A percentile compares a stretch with the other conserved stretches of the same genome.
phyloP scores from a whole-genome alignment of 208 protist genomes.

The Kentomonas sorsogonicus region DNA sequence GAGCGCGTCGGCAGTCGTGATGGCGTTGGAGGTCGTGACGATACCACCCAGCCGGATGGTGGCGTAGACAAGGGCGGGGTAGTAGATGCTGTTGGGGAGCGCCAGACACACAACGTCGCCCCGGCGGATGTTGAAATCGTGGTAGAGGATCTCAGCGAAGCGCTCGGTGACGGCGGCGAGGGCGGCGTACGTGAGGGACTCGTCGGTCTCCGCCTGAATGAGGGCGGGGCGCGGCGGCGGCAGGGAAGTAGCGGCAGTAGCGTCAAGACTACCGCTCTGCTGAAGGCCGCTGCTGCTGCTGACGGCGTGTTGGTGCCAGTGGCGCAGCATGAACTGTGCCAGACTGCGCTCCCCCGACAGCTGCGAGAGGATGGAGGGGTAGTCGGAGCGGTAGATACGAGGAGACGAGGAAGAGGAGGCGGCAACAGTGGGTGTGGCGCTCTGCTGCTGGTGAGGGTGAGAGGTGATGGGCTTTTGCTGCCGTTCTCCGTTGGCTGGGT shows the following conservation, averaged over 20 bases:
- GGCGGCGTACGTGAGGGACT: conserved; percentile 24
- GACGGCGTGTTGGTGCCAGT: conserved; percentile 14
- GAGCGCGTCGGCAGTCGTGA: conserved; percentile 22
- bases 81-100: conserved; percentile 31
- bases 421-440: not conserved
- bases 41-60: conserved; percentile 24
- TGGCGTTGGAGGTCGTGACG: conserved; percentile 29
- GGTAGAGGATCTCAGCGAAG: conserved; percentile 27
- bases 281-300: no score
- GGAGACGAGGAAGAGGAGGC: conserved; percentile 1
- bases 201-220: conserved; percentile 26
- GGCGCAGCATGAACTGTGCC: conserved; percentile 21
- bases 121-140: conserved; percentile 28
- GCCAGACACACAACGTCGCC: conserved; percentile 30
- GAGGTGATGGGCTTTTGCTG: not conserved
- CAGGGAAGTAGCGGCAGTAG: no score
- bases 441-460: not conserved
- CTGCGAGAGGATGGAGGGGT: conserved; percentile 12
- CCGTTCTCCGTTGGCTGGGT: not conserved
- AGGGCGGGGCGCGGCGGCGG: conserved; percentile 6
- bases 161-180: conserved; percentile 19
- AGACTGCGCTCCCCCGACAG: conserved; percentile 17
- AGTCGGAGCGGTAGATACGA: conserved; percentile 15
- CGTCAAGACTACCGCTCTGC: no score
- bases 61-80: conserved; percentile 30